A percentile compares a stretch with the other conserved stretches of the same genome.
Conservation (phyloP, 2,329 filamentous ascomycete species). For the Tricladium varicosporioides region DNA sequence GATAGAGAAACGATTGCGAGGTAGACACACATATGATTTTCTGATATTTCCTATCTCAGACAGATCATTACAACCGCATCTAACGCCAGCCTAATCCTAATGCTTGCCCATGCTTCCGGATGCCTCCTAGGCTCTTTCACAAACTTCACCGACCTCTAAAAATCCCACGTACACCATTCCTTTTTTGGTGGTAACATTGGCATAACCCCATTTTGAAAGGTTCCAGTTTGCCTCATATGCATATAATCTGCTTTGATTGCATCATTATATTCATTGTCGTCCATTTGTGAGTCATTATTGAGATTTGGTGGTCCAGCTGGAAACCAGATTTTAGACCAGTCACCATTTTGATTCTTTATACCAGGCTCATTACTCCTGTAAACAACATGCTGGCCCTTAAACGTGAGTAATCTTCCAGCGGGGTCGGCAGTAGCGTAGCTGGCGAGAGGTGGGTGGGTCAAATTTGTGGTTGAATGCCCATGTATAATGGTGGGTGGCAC, state of each 20-base stretch:
- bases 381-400: slow-evolving; percentile 61
- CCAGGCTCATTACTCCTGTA: slow-evolving; percentile 55
- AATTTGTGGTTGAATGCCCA: no score
- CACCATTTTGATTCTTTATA: slow-evolving; percentile 50
- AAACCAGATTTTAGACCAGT: slow-evolving; percentile 68
- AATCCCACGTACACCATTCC: slow-evolving; percentile 73
- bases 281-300: slow-evolving; percentile 61
- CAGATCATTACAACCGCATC: not conserved
- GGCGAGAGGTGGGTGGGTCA: slow-evolving; percentile 14
- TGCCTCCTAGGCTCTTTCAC: not conserved
- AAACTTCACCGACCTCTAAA: slow-evolving; percentile 46
- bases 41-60: not conserved
- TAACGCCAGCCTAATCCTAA: slow-evolving; percentile 20
- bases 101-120: slow-evolving; percentile 2
- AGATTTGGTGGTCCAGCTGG: slow-evolving; percentile 66
- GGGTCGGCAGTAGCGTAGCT: slow-evolving; percentile 24
- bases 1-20: no score
- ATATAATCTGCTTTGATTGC: slow-evolving; percentile 62
- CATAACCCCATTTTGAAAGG: slow-evolving; percentile 69
- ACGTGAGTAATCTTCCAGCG: slow-evolving; percentile 47
- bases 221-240: slow-evolving; percentile 61
- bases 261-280: slow-evolving; percentile 55
- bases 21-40: not conserved
- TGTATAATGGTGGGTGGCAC: no score
- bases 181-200: slow-evolving; percentile 75